phyloP scores from a whole-genome alignment of 495 filamentous ascomycete species.

The Xylaria curta region DNA sequence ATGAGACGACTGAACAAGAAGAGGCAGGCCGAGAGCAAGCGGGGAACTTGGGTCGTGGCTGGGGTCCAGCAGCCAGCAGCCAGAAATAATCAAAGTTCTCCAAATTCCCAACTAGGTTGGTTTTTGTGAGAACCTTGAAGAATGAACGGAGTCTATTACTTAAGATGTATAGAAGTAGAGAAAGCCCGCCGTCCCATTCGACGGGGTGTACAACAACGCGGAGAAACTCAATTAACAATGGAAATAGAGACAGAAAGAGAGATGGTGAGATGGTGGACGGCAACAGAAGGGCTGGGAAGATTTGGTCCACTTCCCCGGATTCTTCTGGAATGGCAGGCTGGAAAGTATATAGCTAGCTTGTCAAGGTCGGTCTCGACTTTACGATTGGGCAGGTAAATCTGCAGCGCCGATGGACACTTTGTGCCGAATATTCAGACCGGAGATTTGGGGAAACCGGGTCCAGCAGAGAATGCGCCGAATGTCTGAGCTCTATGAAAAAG shows the following conservation, averaged over 20 bases:
- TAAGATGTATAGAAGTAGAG: not conserved
- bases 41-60: slow-evolving; percentile 21
- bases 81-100: not conserved
- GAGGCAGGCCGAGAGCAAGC: slow-evolving; percentile 17
- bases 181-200: not conserved
- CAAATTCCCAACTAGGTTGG: slow-evolving; percentile 4
- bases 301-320: slow-evolving; percentile 9
- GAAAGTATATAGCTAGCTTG: not conserved
- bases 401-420: not conserved
- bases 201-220: not conserved
- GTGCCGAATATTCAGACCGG: not conserved
- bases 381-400: not conserved
- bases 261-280: not conserved
- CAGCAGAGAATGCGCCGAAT: slow-evolving; percentile 1
- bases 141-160: not conserved
- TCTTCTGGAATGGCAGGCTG: slow-evolving; percentile 18
- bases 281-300: not conserved
- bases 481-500: slow-evolving; percentile 8
- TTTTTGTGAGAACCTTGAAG: not conserved
- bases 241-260: not conserved
- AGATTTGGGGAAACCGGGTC: not conserved
- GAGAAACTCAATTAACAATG: not conserved
- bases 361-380: not conserved
- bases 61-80: slow-evolving; percentile 28
- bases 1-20: not conserved